Evolutionary conservation across 345 rosid species (phyloP).

Genomic region (Eucalyptus pauciflora): DNA sequence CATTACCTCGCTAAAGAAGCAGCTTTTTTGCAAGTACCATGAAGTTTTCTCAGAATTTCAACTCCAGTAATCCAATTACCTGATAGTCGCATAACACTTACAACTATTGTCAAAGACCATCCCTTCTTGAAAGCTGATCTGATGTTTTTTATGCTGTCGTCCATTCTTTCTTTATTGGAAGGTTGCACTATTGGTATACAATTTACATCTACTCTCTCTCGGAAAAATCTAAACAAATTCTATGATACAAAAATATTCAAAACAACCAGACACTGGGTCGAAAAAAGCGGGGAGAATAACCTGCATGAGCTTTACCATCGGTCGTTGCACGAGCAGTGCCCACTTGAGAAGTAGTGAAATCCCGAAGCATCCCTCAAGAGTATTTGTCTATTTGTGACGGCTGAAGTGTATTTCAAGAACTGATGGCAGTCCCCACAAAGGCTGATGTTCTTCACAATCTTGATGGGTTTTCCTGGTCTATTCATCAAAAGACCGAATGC

Average conservation of each 20-base stretch:
- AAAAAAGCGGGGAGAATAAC: neutral
- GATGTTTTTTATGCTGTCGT: neutral
- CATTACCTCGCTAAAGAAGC: neutral
- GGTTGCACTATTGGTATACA: neutral
- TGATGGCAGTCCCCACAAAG: conserved; percentile 81
- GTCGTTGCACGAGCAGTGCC: conserved; percentile 69
- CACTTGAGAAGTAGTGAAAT: conserved; percentile 60
- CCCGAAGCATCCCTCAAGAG: conserved; percentile 72
- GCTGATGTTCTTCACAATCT: conserved; percentile 59
- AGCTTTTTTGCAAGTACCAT: neutral
- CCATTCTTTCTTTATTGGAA: neutral
- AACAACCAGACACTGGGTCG: neutral
- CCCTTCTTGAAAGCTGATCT: neutral
- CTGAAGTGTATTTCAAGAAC: conserved; percentile 48
- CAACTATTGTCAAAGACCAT: neutral
- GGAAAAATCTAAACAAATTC: neutral
- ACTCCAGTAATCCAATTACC: neutral
- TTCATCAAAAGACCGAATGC: conserved; percentile 61
- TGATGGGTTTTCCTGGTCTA: conserved; percentile 29
- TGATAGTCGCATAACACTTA: neutral
- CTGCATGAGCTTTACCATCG: conserved; percentile 17
- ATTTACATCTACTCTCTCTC: neutral
- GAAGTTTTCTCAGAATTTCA: neutral
- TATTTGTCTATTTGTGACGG: conserved; percentile 49
- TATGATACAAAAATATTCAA: neutral